Evolutionary conservation across 1,284 basidiomycete genomes (phyloP).

Genomic region (Ustanciosporium gigantosporum): DNA sequence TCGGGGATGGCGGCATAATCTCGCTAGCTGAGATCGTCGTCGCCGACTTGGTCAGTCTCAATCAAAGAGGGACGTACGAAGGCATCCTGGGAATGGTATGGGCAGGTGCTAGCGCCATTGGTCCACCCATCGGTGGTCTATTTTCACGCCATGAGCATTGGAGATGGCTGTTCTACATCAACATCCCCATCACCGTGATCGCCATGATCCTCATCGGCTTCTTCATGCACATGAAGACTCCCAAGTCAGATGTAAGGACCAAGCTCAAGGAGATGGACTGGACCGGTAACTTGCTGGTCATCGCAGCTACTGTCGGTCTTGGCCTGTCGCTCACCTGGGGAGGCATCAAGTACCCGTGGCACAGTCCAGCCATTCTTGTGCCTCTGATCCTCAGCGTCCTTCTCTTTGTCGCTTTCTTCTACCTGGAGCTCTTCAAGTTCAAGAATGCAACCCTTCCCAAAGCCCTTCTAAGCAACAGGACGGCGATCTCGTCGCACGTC

Average conservation of each 20-base stretch:
- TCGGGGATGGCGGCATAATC: constrained; percentile 41
- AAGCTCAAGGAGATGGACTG: constrained; percentile 35
- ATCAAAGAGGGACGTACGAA: constrained; percentile 38
- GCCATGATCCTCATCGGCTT: constrained; percentile 25
- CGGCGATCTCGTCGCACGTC: constrained; percentile 11
- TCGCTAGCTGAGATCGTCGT: constrained; percentile 36
- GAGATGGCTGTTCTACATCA: constrained; percentile 44
- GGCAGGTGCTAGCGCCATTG: constrained; percentile 37
- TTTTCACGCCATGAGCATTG: constrained; percentile 17
- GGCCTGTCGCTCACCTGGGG: constrained; percentile 35
- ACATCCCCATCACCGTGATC: constrained; percentile 36
- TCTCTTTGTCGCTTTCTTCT: constrained; percentile 20
- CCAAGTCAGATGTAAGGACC: constrained; percentile 8
- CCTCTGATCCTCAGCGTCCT: constrained; percentile 14
- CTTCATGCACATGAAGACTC: constrained; percentile 38
- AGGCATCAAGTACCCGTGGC: constrained; percentile 21
- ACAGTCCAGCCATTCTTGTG: constrained; percentile 8
- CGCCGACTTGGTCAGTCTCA: constrained; percentile 32
- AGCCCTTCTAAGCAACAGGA: constrained; percentile 14
- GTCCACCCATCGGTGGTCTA: constrained; percentile 41
- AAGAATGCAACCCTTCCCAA: constrained; percentile 19
- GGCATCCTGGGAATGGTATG: constrained; percentile 41
- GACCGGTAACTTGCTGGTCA: constrained; percentile 21
- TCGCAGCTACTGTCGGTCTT: constrained; percentile 11
- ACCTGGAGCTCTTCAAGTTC: constrained; percentile 17